Evolutionary conservation across 2,329 filamentous ascomycete genomes (phyloP).

Genomic region (Xylariaceae sp.): DNA sequence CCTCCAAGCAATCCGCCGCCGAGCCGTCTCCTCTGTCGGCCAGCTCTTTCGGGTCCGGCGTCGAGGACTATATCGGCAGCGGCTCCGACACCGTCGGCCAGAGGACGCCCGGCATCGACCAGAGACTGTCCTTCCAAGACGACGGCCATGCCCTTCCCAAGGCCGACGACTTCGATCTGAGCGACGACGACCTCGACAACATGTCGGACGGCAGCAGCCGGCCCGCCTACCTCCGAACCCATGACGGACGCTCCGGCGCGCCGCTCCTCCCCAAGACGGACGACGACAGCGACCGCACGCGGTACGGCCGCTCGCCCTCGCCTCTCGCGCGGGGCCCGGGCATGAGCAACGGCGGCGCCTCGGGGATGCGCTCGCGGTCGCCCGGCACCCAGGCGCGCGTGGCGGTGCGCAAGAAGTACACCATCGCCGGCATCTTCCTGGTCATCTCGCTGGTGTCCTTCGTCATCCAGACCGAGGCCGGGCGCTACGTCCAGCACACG

Average conservation of each 20-base stretch:
- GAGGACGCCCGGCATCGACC: slow-evolving; percentile 17
- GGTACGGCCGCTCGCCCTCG: slow-evolving; percentile 18
- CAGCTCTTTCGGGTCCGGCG: slow-evolving; percentile 17
- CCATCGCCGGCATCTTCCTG: slow-evolving; percentile 78
- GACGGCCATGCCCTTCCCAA: slow-evolving; percentile 4
- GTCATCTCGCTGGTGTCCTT: slow-evolving; percentile 78
- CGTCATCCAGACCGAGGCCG: slow-evolving; percentile 90
- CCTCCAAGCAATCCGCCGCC: slow-evolving; percentile 8
- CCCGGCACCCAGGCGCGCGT: slow-evolving; percentile 57
- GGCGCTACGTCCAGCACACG: slow-evolving; percentile 87
- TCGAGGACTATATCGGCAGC: slow-evolving; percentile 21
- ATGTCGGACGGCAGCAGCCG: slow-evolving; percentile 31
- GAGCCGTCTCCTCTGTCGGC: slow-evolving; percentile 16
- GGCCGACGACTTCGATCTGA: slow-evolving; percentile 17
- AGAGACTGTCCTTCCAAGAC: slow-evolving; percentile 12
- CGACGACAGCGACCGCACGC: slow-evolving; percentile 19
- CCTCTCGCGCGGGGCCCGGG: slow-evolving; percentile 27
- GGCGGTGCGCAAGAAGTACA: slow-evolving; percentile 74
- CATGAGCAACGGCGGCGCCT: slow-evolving; percentile 44
- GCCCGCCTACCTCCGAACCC: slow-evolving; percentile 38
- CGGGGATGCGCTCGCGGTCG: slow-evolving; percentile 70
- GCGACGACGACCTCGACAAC: slow-evolving; percentile 27
- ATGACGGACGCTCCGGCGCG: slow-evolving; percentile 37
- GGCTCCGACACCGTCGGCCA: slow-evolving; percentile 20
- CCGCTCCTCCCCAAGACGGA: slow-evolving; percentile 32